phyloP scores from a whole-genome alignment of 2,329 filamentous ascomycete species.

The Ustulina deusta region DNA sequence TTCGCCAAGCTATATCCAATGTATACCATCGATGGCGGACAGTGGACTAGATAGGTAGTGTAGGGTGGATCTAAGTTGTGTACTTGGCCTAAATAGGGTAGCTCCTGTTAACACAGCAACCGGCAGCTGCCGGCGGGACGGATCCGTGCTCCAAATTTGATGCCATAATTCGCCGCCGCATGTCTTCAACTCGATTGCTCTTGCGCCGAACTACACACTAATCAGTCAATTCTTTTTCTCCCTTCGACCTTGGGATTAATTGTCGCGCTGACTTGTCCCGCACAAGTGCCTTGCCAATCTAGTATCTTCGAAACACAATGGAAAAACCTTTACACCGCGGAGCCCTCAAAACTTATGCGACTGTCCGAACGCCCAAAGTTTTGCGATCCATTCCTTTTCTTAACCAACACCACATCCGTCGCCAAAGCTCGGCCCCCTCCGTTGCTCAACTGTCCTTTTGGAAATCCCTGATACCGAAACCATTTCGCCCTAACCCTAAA shows the following conservation, averaged over 20 bases:
- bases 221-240: not conserved
- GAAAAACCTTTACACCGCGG: constrained; percentile 37
- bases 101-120: constrained; percentile 37
- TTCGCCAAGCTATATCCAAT: not conserved
- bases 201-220: not conserved
- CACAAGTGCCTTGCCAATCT: not conserved
- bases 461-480: constrained; percentile 76
- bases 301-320: constrained; percentile 29
- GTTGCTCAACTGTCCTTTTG: constrained; percentile 73
- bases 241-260: not conserved
- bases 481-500: constrained; percentile 63
- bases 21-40: not conserved
- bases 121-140: not conserved
- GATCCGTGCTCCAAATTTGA: constrained; percentile 3
- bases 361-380: constrained; percentile 17
- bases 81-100: constrained; percentile 33
- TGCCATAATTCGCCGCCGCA: not conserved
- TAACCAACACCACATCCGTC: constrained; percentile 38
- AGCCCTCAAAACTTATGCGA: constrained; percentile 36
- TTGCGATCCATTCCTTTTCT: constrained; percentile 19
- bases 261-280: not conserved
- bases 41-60: not conserved
- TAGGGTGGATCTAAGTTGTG: constrained; percentile 23
- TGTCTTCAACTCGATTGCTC: constrained; percentile 1
- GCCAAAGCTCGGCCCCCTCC: constrained; percentile 59